Evolutionary conservation across 768 basidiomycete species (phyloP), one percentile per base, ranked within the genome.

Genomic region (Lenzites betulinus): DNA sequence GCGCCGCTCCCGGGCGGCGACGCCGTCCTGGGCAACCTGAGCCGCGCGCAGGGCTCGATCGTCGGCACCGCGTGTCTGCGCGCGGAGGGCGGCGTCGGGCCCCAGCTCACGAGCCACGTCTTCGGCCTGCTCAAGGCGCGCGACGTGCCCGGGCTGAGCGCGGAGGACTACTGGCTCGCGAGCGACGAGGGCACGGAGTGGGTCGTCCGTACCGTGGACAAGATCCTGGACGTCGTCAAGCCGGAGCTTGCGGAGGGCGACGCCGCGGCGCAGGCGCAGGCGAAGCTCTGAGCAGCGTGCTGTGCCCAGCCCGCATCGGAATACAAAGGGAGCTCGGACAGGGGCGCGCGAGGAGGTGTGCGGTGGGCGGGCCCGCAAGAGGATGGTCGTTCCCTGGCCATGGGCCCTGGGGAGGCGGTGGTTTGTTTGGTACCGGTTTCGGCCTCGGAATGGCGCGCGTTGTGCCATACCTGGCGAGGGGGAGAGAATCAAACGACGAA

Each of bases 111-210:
- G 12, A 93, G 92, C 72, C 94, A 96, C 72, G 88, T 90, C 50
- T 94, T 92, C 73, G 94, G 94, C 13, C 81, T 96, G 66, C 85
- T 94, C 70, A 96, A 95, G 74, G 90, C 92, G 22, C 87, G 89
- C 56, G 69, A 81, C 49, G 77, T 78, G 47, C 81, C 83, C 53
- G 80, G 81, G 36, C 78, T 84, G 64, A 86, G 76, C 65, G 81
- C 83, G 66, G 90, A 89, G 73, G 92, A 93, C 71, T 79, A 75
- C 59, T 95, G 89, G 88, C 82, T 95, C 41, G 80, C 89, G 23
- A 89, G 83, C 61, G 93, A 94, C 70, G 90, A 93, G 73, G 93
- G 93, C 35, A 83, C 90, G 20, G 89, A 90, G 75, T 95, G 93
- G 93, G 87, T 95, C 51, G 78, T 95, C 68, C 86, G 88, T 69